Base-by-base conservation (phyloP, 768 basidiomycete genomes). In the Mycena maculata region DNA sequence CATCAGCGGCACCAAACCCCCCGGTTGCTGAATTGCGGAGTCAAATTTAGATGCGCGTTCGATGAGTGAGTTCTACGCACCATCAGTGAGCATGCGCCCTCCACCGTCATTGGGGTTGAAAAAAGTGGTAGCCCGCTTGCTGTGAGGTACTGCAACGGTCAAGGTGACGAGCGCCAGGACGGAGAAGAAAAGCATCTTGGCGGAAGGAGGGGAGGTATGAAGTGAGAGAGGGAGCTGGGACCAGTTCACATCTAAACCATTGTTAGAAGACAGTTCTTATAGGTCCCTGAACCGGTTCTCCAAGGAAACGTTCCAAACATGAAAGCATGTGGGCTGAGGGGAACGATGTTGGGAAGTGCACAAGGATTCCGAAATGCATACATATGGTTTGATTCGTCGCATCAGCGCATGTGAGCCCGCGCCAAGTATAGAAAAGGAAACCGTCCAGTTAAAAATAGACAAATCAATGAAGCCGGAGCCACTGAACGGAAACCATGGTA, bases 71-170 rank as follows among this genome's bases (percentile, higher is more conserved):
- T 28, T 16, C 28, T 11, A 5, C 71, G 47, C 56, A 74, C 82
- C 90, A 66, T 76, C 88, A 49, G 90, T 88, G 5, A 93, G 83
- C 88, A 91, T 87, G 52, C 82, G 86, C 4, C 92, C 92, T 20
- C 90, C 90, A 38, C 76, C 77, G 10, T 69, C 50, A 23, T 69
- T 72, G 2, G 90, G 90, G 72, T 87, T 80, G 70, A 84, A 70
- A 63, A 79, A 84, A 10, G 71, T 79, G 9, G 74, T 76, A 7
- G 74, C 73, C 16, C 73, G 74, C 45, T 69, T 64, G 55, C 0
- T 36, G 16, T 41, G 58, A n/a, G 61, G 64, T 12, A 48, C 36
- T 20, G 65, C 60, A n/a, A 44, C 25, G 22, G 48, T 56, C 53
- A 57, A 53, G 25, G 69, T 47, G 3, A 54, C 47, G 31, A 65